Base-by-base conservation (phyloP, 805 yeast species). In the Metschnikowia proteae region DNA sequence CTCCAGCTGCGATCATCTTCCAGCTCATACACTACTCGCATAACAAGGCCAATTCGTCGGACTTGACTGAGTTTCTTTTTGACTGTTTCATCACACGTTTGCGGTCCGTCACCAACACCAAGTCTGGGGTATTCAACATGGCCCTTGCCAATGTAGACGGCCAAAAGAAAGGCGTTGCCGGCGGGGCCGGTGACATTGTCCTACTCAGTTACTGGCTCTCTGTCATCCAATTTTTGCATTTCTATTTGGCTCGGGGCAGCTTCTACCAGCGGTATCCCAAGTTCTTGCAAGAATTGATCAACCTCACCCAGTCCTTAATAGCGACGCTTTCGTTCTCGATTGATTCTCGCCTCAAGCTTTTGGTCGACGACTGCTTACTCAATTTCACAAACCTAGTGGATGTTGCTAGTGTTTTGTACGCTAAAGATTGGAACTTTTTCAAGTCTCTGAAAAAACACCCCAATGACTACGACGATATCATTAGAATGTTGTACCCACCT, bases 201-300 rank as follows among this genome's bases (percentile, higher is more conserved):
- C 61, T 76, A 36, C 76, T 84, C 52, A 84, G 96, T 44, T 92
- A 89, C 63, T 94, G 98, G 98, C 77, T 94, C 33, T 83, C 96
- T 4, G 84, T 86, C 26, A 63, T 86, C 39, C 86, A 87, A 50
- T 83, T 87, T 55, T 68, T 92, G 44, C 83, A 85, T 59, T 92
- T 86, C 64, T 92, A 88, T 65, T 61, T 92, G 31, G 71, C 80
- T 38, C 81, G 86, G 52, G 94, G 86, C 59, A 65, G 69, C 0
- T 75, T 84, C 46, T 82, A 80, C 62, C 59, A 64, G 23, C 69
- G 68, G 42, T 78, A 82, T 52, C 89, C 91, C 2, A 61, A 67
- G 11, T 67, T 83, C 29, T 62, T 86, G 43, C 89, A 84, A 59
- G 88, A 83, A 43, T 38, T 83, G 30, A 65, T 58, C 9, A 72